Evolutionary conservation across 2,329 filamentous ascomycete genomes (phyloP).

Genomic region (Arthrobotrys conoides): DNA sequence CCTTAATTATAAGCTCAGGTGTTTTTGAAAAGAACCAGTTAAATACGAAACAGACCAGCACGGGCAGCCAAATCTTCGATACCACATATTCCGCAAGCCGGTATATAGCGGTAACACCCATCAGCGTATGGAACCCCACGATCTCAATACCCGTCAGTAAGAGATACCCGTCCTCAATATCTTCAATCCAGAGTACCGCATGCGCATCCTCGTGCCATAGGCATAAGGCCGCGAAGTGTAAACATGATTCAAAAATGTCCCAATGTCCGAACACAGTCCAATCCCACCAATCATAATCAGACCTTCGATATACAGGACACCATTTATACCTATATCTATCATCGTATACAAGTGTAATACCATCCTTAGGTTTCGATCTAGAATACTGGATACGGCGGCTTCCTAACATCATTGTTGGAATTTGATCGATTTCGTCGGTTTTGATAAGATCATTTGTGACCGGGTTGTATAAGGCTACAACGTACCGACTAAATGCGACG

Average conservation of each 20-base stretch:
- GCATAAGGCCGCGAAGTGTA: background rate
- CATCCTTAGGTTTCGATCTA: background rate
- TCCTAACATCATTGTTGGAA: slow-evolving; percentile 6
- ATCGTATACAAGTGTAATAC: background rate
- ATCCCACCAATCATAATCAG: background rate
- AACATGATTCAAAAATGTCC: background rate
- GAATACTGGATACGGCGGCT: background rate
- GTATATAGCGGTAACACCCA: too few species aligned
- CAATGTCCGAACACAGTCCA: background rate
- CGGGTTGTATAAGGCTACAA: background rate
- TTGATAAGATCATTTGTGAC: background rate
- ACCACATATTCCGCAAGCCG: too few species aligned
- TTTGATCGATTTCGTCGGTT: slow-evolving; percentile 1
- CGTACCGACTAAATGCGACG: background rate
- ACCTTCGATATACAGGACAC: slow-evolving; percentile 15
- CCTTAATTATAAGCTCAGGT: too few species aligned
- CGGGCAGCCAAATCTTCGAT: too few species aligned
- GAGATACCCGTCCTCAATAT: slow-evolving; percentile 5
- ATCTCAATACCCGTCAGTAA: background rate
- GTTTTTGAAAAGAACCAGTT: too few species aligned
- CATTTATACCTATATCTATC: slow-evolving; percentile 4
- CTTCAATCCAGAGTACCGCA: slow-evolving; percentile 4
- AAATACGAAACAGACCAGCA: too few species aligned
- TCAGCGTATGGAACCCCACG: background rate
- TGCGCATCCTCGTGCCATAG: background rate